Conservation (phyloP, 371 early-diverging fungal genomes). For the Lichtheimia ornata region DNA sequence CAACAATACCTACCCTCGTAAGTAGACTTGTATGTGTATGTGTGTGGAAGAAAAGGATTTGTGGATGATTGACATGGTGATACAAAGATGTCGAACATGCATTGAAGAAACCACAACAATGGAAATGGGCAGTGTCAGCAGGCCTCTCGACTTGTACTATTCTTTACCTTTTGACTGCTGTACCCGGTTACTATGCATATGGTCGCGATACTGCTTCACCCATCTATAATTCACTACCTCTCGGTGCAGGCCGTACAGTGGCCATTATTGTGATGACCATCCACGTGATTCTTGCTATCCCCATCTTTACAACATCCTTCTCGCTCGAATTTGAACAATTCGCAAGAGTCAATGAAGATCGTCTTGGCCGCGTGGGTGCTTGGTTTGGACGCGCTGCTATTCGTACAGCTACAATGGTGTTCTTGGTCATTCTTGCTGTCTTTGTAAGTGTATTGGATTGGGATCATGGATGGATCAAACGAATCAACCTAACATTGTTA, state of each 20-base stretch:
- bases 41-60: background rate
- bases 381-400: conserved; percentile 55
- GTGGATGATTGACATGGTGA: background rate
- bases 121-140: conserved; percentile 72
- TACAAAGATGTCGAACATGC: conserved; percentile 66
- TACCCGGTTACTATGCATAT: conserved; percentile 81
- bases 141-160: conserved; percentile 74
- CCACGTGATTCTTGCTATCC: conserved; percentile 89
- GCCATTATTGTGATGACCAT: conserved; percentile 84
- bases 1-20: conserved; percentile 61
- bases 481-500: background rate
- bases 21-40: background rate
- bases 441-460: conserved; percentile 31
- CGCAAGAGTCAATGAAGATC: conserved; percentile 35
- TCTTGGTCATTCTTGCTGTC: conserved; percentile 52
- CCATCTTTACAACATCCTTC: conserved; percentile 82
- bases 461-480: background rate
- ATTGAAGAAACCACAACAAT: conserved; percentile 77
- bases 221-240: conserved; percentile 71
- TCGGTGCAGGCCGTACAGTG: conserved; percentile 57
- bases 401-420: conserved; percentile 50
- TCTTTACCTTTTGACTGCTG: conserved; percentile 79
- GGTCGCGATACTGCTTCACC: conserved; percentile 77
- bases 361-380: conserved; percentile 40
- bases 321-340: conserved; percentile 72